phyloP scores from a whole-genome alignment of 176 grass and related monocot species.

The Calamus simplicifolius region DNA sequence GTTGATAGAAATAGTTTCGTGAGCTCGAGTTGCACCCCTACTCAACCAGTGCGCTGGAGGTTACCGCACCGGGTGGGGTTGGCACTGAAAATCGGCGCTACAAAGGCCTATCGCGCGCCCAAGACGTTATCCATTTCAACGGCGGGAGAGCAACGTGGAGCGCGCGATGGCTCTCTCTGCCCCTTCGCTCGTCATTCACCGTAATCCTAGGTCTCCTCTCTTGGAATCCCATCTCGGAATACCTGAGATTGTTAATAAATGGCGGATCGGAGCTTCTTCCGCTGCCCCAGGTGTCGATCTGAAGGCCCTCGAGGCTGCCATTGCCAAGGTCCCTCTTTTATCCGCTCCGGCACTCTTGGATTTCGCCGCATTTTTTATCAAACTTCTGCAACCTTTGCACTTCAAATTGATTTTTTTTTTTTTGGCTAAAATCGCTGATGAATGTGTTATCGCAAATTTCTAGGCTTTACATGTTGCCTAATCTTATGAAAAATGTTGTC shows the following conservation, averaged over 20 bases:
- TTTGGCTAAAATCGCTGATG: too few species aligned
- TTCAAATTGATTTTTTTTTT: neutral
- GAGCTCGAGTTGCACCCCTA: too few species aligned
- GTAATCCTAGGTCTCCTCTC: neutral
- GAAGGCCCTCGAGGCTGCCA: slow-evolving; percentile 52
- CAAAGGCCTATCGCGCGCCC: neutral
- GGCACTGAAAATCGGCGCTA: too few species aligned
- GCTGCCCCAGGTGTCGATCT: slow-evolving; percentile 62
- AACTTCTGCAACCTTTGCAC: neutral
- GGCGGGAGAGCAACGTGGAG: slow-evolving; percentile 12
- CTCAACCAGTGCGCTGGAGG: too few species aligned
- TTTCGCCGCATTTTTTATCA: neutral
- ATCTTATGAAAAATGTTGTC: too few species aligned
- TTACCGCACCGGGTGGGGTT: too few species aligned
- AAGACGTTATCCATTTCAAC: slow-evolving; percentile 42
- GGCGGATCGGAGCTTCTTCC: slow-evolving; percentile 48
- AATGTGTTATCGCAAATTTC: too few species aligned
- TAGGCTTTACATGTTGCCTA: too few species aligned
- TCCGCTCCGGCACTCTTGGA: neutral
- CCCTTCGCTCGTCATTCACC: neutral
- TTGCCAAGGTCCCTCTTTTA: slow-evolving; percentile 57
- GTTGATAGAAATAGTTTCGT: too few species aligned
- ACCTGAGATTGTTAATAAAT: slow-evolving; percentile 9
- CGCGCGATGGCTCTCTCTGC: slow-evolving; percentile 31
- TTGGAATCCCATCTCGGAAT: neutral